Evolutionary conservation across 306 rosid genomes (phyloP).

Genomic region (Rosa rugosa): DNA sequence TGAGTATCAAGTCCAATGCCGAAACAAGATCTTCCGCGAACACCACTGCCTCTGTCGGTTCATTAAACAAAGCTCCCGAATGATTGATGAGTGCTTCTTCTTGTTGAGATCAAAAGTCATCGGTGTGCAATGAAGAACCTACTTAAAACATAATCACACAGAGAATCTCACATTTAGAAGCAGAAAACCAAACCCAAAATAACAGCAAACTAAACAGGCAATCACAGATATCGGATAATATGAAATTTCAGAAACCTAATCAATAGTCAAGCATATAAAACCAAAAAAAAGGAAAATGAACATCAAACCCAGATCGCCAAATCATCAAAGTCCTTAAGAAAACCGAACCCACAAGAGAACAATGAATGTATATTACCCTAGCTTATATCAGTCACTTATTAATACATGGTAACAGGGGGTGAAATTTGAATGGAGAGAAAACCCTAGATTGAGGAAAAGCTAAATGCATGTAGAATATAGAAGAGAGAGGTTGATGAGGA

Average conservation of each 20-base stretch:
- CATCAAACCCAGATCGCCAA: background rate
- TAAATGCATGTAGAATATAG: too few relatives aligned
- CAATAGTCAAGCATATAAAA: too few relatives aligned
- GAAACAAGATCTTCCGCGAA: constrained; percentile 40
- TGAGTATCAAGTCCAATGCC: constrained; percentile 53
- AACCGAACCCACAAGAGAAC: too few relatives aligned
- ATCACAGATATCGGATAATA: background rate
- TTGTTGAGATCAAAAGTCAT: constrained; percentile 46
- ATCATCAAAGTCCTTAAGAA: background rate
- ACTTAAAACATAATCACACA: constrained; percentile 21
- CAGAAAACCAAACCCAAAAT: background rate
- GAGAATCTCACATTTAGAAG: background rate
- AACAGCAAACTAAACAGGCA: background rate
- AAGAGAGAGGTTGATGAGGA: too few relatives aligned
- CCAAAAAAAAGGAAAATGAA: background rate
- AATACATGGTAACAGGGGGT: too few relatives aligned
- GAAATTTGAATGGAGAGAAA: background rate
- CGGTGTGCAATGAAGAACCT: constrained; percentile 35
- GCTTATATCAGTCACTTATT: too few relatives aligned
- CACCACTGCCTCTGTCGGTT: constrained; percentile 43
- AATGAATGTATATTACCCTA: too few relatives aligned
- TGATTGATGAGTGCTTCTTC: constrained; percentile 16
- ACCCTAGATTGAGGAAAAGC: background rate
- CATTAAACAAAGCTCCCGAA: constrained; percentile 35
- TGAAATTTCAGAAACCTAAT: background rate